phyloP scores from a whole-genome alignment of 352 stramenopile genomes.

The Globisporangium spiculum region DNA sequence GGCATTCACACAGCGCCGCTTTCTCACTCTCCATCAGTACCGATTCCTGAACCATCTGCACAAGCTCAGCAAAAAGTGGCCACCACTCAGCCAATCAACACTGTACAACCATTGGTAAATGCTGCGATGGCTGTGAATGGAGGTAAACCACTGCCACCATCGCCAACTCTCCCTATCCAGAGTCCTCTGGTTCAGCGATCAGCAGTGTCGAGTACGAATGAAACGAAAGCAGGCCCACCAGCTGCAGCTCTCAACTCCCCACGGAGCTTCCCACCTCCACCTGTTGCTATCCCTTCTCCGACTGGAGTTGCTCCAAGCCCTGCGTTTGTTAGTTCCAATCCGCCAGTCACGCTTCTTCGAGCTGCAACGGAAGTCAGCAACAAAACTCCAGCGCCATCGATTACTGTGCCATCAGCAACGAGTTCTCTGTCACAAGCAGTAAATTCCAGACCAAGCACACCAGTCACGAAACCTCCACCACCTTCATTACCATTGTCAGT shows the following conservation, averaged over 20 bases:
- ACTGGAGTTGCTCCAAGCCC: neutral
- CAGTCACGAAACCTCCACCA: neutral
- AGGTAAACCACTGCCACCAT: neutral
- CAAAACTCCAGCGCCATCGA: neutral
- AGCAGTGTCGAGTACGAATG: neutral
- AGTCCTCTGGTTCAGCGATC: neutral
- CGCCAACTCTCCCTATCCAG: neutral
- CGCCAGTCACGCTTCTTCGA: neutral
- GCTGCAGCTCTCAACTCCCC: neutral
- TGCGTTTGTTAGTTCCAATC: neutral
- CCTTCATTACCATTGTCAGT: neutral
- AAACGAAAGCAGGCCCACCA: constrained; percentile 1
- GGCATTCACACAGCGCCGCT: neutral
- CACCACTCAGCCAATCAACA: neutral
- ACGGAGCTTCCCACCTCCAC: neutral
- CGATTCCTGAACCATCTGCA: neutral
- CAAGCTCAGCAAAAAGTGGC: neutral
- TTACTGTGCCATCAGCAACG: neutral
- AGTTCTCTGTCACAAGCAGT: neutral
- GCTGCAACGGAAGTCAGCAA: neutral
- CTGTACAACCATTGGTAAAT: neutral
- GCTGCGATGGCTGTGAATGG: neutral
- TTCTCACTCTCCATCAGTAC: neutral
- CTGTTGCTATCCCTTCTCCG: neutral
- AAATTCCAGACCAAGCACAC: neutral